phyloP scores from a whole-genome alignment of 768 basidiomycete genomes.

The Rossbeevera mucosa region DNA sequence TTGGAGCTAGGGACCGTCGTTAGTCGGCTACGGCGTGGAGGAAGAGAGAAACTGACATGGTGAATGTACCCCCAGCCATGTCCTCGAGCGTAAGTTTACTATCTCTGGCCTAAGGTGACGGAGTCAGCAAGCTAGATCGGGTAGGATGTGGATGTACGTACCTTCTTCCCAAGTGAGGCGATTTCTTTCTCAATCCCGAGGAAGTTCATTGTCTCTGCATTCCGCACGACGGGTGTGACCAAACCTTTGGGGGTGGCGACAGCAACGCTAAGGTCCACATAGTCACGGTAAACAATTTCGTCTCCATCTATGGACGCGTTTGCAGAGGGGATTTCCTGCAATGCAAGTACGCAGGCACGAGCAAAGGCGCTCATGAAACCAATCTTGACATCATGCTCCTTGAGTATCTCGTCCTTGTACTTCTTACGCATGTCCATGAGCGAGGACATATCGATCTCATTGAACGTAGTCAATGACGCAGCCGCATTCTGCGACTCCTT shows the following conservation, averaged over 20 bases:
- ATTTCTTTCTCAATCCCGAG: slow-evolving; percentile 94
- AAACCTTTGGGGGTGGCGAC: slow-evolving; percentile 97
- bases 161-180: slow-evolving; percentile 86
- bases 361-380: slow-evolving; percentile 99
- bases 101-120: slow-evolving; percentile 62
- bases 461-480: slow-evolving; percentile 96
- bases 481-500: slow-evolving; percentile 98
- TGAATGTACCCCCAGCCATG: slow-evolving; percentile 98
- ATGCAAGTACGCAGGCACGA: slow-evolving; percentile 74
- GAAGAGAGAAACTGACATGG: slow-evolving; percentile 60
- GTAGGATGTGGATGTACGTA: slow-evolving; percentile 18
- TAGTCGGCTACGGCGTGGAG: background rate
- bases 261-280: slow-evolving; percentile 90
- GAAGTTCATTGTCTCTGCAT: slow-evolving; percentile 82
- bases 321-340: slow-evolving; percentile 89
- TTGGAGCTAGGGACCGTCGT: slow-evolving; percentile 65
- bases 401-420: slow-evolving; percentile 89
- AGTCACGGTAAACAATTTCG: slow-evolving; percentile 89
- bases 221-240: slow-evolving; percentile 93
- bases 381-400: slow-evolving; percentile 91
- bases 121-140: slow-evolving; percentile 5
- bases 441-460: slow-evolving; percentile 99
- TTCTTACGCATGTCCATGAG: slow-evolving; percentile 88
- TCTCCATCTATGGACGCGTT: slow-evolving; percentile 95
- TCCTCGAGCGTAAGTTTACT: slow-evolving; percentile 95